Evolutionary conservation across 1,284 basidiomycete species (phyloP), one percentile per base, ranked within the genome.

Genomic region (Sporisorium graminicola): DNA sequence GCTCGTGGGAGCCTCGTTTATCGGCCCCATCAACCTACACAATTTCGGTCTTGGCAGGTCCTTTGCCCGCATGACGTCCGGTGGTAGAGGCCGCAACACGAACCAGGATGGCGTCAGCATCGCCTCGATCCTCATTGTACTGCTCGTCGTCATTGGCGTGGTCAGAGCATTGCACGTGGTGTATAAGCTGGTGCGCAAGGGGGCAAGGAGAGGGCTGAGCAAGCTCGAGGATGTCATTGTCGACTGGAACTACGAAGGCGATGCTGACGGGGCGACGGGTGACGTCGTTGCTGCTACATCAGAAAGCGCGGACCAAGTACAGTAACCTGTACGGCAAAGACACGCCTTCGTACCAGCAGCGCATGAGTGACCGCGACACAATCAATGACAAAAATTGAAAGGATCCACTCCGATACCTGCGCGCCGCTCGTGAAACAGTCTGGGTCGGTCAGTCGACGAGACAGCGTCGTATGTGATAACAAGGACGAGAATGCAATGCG

Each of bases 1-100:
- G 18, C 64, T 80, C 14, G 53, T 80, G 13, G 74, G 74, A 2
- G 58, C 70, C 1, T 65, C 76, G 6, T 72, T 76, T 22, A 55
- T 78, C 31, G 78, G 66, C 3, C 75, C 78, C 6, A 65, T 79
- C 65, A 78, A 78, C 44, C 59, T 78, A 31, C 65, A 67, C 63
- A 80, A 78, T 46, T 74, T 76, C 37, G 78, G 78, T 6, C 63
- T 80, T 1, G 78, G 78, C 8, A 66, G 78, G 7, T 69, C 65
- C 3, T 80, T 80, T 24, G 76, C 76, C 6, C 68, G 78, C 55
- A 65, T 78, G 61, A 75, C 78, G 1, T 62, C 66, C 5, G 44
- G 55, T 31, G 61, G 64, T 4, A 26, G 75, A 47, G 57, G 68
- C 1, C 51, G 65, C 37, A 69, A 62, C 57, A 63, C 53, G 16